Conservation (phyloP, 495 filamentous ascomycete genomes). For the Trypethelium eluteriae region DNA sequence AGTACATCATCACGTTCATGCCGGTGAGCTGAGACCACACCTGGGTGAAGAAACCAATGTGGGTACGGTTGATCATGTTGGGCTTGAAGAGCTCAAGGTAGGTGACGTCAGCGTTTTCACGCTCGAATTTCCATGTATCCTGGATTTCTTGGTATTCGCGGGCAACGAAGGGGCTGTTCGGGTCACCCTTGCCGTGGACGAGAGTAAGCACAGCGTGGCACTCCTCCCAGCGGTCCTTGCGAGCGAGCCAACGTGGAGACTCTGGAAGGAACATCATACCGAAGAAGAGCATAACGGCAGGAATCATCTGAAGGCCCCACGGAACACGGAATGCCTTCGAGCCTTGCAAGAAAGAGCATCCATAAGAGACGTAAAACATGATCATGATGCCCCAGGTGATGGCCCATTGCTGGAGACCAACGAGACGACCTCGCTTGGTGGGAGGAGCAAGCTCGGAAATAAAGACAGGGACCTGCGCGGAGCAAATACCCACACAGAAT, state of each 20-base stretch:
- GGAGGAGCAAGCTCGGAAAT: constrained; percentile 66
- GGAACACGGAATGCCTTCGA: constrained; percentile 61
- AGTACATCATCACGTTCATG: constrained; percentile 80
- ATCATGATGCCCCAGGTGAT: constrained; percentile 61
- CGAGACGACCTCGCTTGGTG: constrained; percentile 60
- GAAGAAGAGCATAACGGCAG: constrained; percentile 54
- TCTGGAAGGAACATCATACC: constrained; percentile 63
- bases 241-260: constrained; percentile 70
- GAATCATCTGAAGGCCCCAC: constrained; percentile 71
- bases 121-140: constrained; percentile 63
- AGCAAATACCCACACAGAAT: constrained; percentile 66
- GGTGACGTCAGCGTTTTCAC: constrained; percentile 51
- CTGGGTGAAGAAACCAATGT: constrained; percentile 69
- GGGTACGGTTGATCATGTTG: constrained; percentile 65
- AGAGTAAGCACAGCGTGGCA: constrained; percentile 54
- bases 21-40: constrained; percentile 80
- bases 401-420: constrained; percentile 67
- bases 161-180: constrained; percentile 51
- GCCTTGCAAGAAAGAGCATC: constrained; percentile 55
- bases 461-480: constrained; percentile 73
- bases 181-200: constrained; percentile 61
- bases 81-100: constrained; percentile 64
- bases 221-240: constrained; percentile 68
- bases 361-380: constrained; percentile 77
- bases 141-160: constrained; percentile 65